Conservation (phyloP, 305 asterid species). For the Solanum aculeatissimum region DNA sequence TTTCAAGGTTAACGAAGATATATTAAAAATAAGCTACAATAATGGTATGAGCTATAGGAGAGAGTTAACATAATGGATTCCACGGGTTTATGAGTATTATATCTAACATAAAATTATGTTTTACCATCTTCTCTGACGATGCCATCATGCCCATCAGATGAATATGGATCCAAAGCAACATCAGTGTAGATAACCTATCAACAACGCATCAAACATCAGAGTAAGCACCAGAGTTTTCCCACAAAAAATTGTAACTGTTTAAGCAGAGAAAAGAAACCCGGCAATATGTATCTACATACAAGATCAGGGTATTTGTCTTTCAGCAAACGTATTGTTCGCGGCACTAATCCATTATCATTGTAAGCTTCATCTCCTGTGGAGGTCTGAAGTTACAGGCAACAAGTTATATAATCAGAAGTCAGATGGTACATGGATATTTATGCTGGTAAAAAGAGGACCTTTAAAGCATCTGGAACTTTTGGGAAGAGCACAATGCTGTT, state of each 20-base stretch:
- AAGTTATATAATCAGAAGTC: not conserved
- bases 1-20: not conserved
- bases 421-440: not conserved
- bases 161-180: constrained; percentile 94
- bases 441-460: constrained; percentile 35
- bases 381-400: constrained; percentile 27
- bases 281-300: constrained; percentile 29
- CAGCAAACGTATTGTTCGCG: constrained; percentile 76
- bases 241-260: not conserved
- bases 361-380: constrained; percentile 92
- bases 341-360: constrained; percentile 85
- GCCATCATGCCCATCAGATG: constrained; percentile 98
- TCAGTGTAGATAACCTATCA: constrained; percentile 80
- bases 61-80: not conserved
- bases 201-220: not conserved
- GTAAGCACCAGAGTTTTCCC: not conserved
- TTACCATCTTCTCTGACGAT: constrained; percentile 97
- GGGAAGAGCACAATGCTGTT: constrained; percentile 97
- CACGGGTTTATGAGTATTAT: not conserved
- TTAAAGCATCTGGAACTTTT: constrained; percentile 91
- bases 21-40: not conserved
- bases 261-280: not conserved
- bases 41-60: not conserved
- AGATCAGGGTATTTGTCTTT: constrained; percentile 94
- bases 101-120: constrained; percentile 2